A percentile compares a stretch with the other conserved stretches of the same genome.
Conservation (phyloP, 257 asterid species). For the Solanum dulcamara region DNA sequence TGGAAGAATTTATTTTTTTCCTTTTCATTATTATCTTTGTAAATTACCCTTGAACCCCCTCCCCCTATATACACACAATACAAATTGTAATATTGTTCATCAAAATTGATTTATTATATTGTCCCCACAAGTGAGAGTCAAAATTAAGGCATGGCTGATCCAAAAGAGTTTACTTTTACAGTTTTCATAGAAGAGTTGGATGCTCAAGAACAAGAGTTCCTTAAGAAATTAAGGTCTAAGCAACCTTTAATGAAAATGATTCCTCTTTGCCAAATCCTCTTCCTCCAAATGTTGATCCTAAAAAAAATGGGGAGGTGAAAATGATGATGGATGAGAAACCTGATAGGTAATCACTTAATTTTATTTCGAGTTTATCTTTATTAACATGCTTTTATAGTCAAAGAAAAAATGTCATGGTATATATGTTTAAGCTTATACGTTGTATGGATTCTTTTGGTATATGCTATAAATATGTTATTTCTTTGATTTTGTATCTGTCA, state of each 20-base stretch:
- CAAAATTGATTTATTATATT: not conserved
- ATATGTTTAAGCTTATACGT: not conserved
- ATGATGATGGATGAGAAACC: not conserved
- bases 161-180: not conserved
- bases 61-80: not conserved
- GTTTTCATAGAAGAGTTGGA: not conserved
- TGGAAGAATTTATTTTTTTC: not conserved
- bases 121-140: not conserved
- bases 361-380: not conserved
- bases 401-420: not conserved
- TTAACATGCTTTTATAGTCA: not conserved
- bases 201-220: not conserved
- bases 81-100: not conserved
- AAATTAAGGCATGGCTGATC: not conserved
- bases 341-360: not conserved
- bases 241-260: not conserved
- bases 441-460: not conserved
- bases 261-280: not conserved
- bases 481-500: not conserved
- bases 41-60: not conserved
- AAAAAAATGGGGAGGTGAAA: not conserved
- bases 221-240: not conserved
- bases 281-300: not conserved
- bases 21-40: not conserved
- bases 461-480: not conserved